Percentiles rank a stretch among this genome's conserved stretches.
Conservation (phyloP, 768 basidiomycete species). For the Sarcomyxa edulis region DNA sequence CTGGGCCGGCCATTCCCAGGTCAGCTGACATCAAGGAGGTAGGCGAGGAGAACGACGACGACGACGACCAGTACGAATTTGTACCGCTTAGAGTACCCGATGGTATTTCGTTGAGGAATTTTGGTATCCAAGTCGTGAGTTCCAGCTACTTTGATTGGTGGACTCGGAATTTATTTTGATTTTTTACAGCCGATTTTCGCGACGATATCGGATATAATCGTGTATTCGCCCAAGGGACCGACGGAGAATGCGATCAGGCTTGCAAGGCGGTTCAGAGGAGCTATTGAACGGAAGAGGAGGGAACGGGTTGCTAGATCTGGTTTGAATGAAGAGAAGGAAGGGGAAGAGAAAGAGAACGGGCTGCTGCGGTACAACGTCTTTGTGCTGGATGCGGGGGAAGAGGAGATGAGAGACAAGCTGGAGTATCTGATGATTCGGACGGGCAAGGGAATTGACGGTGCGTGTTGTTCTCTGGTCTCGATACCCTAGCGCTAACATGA, state of each 20-base stretch:
- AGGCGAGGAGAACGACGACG: too few relatives aligned
- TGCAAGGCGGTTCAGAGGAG: slow-evolving; percentile 61
- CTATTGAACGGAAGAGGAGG: slow-evolving; percentile 50
- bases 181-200: slow-evolving; percentile 68
- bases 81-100: slow-evolving; percentile 69
- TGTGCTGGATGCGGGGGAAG: slow-evolving; percentile 56
- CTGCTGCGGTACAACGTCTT: slow-evolving; percentile 70
- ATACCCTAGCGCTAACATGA: too few relatives aligned
- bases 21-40: too few relatives aligned
- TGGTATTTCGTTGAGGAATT: slow-evolving; percentile 81
- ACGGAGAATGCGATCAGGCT: slow-evolving; percentile 50
- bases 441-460: too few relatives aligned
- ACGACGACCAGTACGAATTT: slow-evolving; percentile 49
- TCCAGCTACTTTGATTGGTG: slow-evolving; percentile 6
- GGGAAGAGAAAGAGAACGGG: slow-evolving; percentile 11
- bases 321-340: slow-evolving; percentile 2
- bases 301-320: slow-evolving; percentile 31
- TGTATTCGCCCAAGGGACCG: slow-evolving; percentile 75
- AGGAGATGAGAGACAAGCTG: slow-evolving; percentile 36
- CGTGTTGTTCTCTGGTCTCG: too few relatives aligned
- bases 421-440: slow-evolving; percentile 51
- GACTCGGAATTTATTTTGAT: slow-evolving; percentile 2
- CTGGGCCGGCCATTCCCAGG: too few relatives aligned
- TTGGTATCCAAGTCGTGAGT: slow-evolving; percentile 85
- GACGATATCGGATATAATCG: slow-evolving; percentile 83